Evolutionary conservation across 2,329 filamentous ascomycete species (phyloP), one percentile per base, ranked within the genome.

Genomic region (Alternaria novae-zelandiae): DNA sequence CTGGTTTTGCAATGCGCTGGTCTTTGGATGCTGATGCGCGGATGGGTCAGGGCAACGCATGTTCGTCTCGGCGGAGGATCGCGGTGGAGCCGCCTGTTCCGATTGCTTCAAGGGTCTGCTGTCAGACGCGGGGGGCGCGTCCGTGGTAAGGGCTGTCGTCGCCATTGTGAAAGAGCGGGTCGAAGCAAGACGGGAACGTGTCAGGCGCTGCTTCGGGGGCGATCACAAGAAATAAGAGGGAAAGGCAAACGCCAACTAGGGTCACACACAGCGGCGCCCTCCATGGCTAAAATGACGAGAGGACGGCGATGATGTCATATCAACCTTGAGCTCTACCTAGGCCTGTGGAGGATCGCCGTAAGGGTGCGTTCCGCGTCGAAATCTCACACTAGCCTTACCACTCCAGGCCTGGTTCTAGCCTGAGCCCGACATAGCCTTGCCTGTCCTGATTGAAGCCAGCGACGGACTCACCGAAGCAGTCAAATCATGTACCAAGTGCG

Each of bases 21-120:
- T 68, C 68, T 77, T 78, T 70, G 74, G 71, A 30, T 70, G 49
- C 26, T 21, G 66, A 65, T 83, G 78, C 62, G 75, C 81, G 28
- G 82, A 82, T 43, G 83, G 83, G 71, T 85, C 83, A 58, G 83
- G 78, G 65, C 77, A 79, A 59, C 54, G 73, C 70, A 77, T 74
- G 53, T 53, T 63, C 54, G 58, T 64, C 25, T 71, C 67, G 45
- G 65, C 60, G 43, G 68, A 61, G 58, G 67, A 57, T 54, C 32
- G 64, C 46, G 62, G 68, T 73, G 70, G 70, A 73, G 66, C 70
- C 65, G 60, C 62, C 57, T 58, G 65, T 56, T 66, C 61, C 55
- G 65, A 66, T 51, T 57, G 64, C 55, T 66, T 70, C 61, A 70
- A 66, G 57, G 73, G 61, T 68, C 62, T 67, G 54, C 25, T 64